phyloP scores from a whole-genome alignment of 2,329 filamentous ascomycete species.

The Fusarium longipes region DNA sequence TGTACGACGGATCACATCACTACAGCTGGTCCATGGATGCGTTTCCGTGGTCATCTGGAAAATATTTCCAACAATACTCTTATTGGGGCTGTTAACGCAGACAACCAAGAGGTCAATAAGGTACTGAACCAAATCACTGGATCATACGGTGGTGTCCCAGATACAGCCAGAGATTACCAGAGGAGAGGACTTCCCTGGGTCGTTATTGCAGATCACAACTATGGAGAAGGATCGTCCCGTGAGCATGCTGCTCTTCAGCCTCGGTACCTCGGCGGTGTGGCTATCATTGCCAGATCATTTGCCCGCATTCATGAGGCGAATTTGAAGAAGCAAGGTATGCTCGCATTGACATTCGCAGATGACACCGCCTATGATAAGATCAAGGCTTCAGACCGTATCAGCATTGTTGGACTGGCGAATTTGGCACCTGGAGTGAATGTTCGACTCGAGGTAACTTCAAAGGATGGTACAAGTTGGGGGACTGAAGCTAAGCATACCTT shows the following conservation, averaged over 20 bases:
- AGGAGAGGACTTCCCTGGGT: slow-evolving; percentile 69
- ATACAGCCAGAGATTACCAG: slow-evolving; percentile 13
- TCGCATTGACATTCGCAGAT: slow-evolving; percentile 89
- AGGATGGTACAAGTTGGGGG: slow-evolving; percentile 2
- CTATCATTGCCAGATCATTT: slow-evolving; percentile 89
- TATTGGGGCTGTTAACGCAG: slow-evolving; percentile 80
- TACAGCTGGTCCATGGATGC: slow-evolving; percentile 53
- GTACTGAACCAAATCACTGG: slow-evolving; percentile 8
- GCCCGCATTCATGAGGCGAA: slow-evolving; percentile 96
- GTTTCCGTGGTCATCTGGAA: slow-evolving; percentile 54
- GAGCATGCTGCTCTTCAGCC: slow-evolving; percentile 94
- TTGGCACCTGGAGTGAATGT: slow-evolving; percentile 12
- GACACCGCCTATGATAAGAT: slow-evolving; percentile 91
- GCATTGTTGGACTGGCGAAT: slow-evolving; percentile 11
- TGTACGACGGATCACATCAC: slow-evolving; percentile 56
- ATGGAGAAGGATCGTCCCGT: slow-evolving; percentile 90
- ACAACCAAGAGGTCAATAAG: slow-evolving; percentile 82
- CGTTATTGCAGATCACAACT: slow-evolving; percentile 97
- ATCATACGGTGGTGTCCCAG: background rate
- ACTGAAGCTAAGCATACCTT: slow-evolving; percentile 25
- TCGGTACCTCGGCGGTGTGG: slow-evolving; percentile 83
- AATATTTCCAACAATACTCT: slow-evolving; percentile 64
- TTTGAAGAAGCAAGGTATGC: slow-evolving; percentile 95
- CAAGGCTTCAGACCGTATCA: slow-evolving; percentile 24
- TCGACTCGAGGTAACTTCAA: background rate